Evolutionary conservation across 495 filamentous ascomycete genomes (phyloP).

Genomic region (Talaromyces ruber): DNA sequence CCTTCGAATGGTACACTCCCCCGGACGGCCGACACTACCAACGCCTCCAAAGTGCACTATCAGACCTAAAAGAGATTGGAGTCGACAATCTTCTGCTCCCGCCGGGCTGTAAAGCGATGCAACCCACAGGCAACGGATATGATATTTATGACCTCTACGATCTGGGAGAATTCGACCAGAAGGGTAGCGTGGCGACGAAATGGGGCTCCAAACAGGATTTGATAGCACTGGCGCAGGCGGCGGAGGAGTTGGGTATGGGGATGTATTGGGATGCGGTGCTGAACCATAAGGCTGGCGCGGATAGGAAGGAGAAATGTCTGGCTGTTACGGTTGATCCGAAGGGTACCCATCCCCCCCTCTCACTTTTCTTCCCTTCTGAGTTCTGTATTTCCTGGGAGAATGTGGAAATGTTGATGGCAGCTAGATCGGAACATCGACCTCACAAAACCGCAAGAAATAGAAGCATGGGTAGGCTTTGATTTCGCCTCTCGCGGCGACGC

Average conservation of each 20-base stretch:
- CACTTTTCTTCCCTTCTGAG: too few relatives aligned
- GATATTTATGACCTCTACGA: constrained; percentile 74
- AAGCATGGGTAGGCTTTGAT: constrained; percentile 60
- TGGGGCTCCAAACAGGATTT: constrained; percentile 64
- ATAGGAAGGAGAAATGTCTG: constrained; percentile 48
- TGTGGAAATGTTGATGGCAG: too few relatives aligned
- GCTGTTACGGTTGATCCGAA: constrained; percentile 55
- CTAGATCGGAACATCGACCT: constrained; percentile 48
- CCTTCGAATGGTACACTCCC: constrained; percentile 69
- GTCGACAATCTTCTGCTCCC: constrained; percentile 65
- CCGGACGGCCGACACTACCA: constrained; percentile 56
- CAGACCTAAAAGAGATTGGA: constrained; percentile 49
- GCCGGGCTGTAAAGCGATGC: constrained; percentile 64
- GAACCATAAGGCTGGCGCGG: constrained; percentile 68
- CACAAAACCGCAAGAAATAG: constrained; percentile 52
- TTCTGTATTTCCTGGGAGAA: too few relatives aligned
- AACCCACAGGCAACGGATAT: constrained; percentile 59
- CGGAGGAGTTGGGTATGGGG: constrained; percentile 45
- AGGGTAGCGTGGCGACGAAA: constrained; percentile 54
- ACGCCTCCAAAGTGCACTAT: constrained; percentile 46
- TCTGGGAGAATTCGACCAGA: constrained; percentile 69
- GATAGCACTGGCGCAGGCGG: constrained; percentile 37
- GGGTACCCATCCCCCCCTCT: constrained; percentile 20
- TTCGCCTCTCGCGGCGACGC: constrained; percentile 51
- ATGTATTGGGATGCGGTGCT: constrained; percentile 69